phyloP scores from a whole-genome alignment of 345 rosid species.

The Syzygium aqueum region DNA sequence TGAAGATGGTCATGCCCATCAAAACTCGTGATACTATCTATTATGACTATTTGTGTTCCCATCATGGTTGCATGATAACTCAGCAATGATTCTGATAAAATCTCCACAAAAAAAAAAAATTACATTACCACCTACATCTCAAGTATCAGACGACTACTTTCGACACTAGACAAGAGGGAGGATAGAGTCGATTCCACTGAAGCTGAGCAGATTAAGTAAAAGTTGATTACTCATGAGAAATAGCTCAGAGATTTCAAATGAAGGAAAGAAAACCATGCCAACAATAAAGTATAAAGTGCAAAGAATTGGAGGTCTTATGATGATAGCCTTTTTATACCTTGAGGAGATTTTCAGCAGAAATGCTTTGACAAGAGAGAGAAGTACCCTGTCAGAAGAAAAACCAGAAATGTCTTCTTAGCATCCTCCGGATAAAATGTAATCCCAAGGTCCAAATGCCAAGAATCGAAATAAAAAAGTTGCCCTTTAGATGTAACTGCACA shows the following conservation, averaged over 20 bases:
- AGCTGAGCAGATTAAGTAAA: not conserved
- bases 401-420: not conserved
- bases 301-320: not conserved
- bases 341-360: constrained; percentile 85
- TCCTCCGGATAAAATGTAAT: not conserved
- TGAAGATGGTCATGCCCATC: not conserved
- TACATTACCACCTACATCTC: not conserved
- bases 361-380: constrained; percentile 23
- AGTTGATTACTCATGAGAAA: not conserved
- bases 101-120: not conserved
- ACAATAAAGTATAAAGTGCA: not conserved
- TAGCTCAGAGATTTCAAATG: not conserved
- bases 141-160: not conserved
- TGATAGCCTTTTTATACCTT: constrained; percentile 44
- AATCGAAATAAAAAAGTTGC: not conserved
- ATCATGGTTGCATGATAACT: not conserved
- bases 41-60: not conserved
- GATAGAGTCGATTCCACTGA: not conserved
- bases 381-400: constrained; percentile 31
- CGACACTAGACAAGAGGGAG: not conserved
- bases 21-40: not conserved
- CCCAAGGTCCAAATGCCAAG: not conserved
- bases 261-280: not conserved
- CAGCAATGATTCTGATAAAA: not conserved
- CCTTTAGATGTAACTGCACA: constrained; percentile 12